Evolutionary conservation across 192 early-diverging fungal genomes (phyloP), one percentile per base, ranked within the genome.

Genomic region (Coemansia sp.): DNA sequence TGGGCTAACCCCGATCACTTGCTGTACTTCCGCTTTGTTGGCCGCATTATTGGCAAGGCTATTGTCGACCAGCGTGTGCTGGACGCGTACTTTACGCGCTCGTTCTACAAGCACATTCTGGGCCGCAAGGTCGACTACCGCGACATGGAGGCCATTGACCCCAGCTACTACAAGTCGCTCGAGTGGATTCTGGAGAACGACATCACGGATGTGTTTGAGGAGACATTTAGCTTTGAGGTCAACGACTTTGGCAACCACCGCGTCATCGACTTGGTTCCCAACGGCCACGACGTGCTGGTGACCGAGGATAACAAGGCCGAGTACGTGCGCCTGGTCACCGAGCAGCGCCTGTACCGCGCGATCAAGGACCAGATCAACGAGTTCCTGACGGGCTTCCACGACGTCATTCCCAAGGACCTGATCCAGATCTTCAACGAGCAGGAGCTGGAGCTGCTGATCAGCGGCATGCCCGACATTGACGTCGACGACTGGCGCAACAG

Each of bases 401-500:
- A 97, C 54, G 80, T 99, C 45, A 95, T 99, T 65, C 94, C 97
- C 1, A 76, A 84, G 48, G 88, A 92, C 42, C 79, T 99, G 65
- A 89, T 97, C 58, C 89, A 89, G 60, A 99, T 99, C 46, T 97
- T 99, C 65, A 97, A 99, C 71, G 97, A 99, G 73, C 95, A 99
- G 79, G 97, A 99, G 75, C 81, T 99, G 46, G 97, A 99, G 74
- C 84, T 99, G 46, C 77, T 99, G 56, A 99, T 99, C 69, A 97
- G 95, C 42, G 97, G 97, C 21, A 77, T 99, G 81, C 97, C 97
- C 3, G 97, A 99, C 61, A 95, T 99, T 65, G 97, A 99, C 69
- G 91, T 99, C 52, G 97, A 99, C 64, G 97, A 99, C 73, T 98
- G 95, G 97, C 93, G 94, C 65, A 99, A 99, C 79, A 97, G 95